A percentile compares a stretch with the other conserved stretches of the same genome.
These are phyloP conservation scores for Vanrija humicola DNA, from an alignment of 1,284 basidiomycete genomes.

Conservation along the genomic window DNA sequence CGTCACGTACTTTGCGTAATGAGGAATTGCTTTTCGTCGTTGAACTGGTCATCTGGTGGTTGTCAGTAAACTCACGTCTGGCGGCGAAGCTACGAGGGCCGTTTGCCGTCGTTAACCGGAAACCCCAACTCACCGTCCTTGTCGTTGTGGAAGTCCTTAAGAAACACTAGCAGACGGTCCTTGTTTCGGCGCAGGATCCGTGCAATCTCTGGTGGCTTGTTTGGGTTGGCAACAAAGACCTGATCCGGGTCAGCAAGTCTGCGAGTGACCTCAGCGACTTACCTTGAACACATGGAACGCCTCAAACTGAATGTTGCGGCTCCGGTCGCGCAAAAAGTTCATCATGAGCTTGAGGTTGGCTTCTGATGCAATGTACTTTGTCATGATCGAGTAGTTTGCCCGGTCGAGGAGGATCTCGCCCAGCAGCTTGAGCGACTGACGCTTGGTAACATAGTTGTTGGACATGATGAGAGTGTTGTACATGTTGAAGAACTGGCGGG, in stretches of 20 bases:
- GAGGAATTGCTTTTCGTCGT: slow-evolving; percentile 94
- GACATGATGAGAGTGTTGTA: slow-evolving; percentile 90
- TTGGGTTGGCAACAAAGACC: slow-evolving; percentile 98
- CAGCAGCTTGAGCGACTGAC: slow-evolving; percentile 94
- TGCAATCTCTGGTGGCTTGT: slow-evolving; percentile 95
- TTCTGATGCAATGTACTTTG: slow-evolving; percentile 83
- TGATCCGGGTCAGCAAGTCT: slow-evolving; percentile 36
- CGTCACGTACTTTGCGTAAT: slow-evolving; percentile 67
- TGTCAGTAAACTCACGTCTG: not conserved
- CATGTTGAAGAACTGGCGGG: slow-evolving; percentile 80
- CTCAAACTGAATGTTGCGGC: slow-evolving; percentile 99
- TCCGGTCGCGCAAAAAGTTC: slow-evolving; percentile 95
- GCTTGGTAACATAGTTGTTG: slow-evolving; percentile 97
- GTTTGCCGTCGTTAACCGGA: not conserved
- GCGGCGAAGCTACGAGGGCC: not conserved
- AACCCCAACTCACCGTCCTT: slow-evolving; percentile 69
- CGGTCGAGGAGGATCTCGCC: slow-evolving; percentile 97
- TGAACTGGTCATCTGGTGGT: slow-evolving; percentile 82
- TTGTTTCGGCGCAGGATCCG: slow-evolving; percentile 86
- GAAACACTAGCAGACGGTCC: slow-evolving; percentile 83
- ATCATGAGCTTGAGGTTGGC: slow-evolving; percentile 99
- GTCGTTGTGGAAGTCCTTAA: slow-evolving; percentile 94
- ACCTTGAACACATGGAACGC: slow-evolving; percentile 99
- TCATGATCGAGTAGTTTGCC: slow-evolving; percentile 98
- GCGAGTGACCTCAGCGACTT: slow-evolving; percentile 12